A percentile compares a stretch with the other conserved stretches of the same genome.
phyloP scores from a whole-genome alignment of 495 filamentous ascomycete species.

The Lophiostoma macrostomum region DNA sequence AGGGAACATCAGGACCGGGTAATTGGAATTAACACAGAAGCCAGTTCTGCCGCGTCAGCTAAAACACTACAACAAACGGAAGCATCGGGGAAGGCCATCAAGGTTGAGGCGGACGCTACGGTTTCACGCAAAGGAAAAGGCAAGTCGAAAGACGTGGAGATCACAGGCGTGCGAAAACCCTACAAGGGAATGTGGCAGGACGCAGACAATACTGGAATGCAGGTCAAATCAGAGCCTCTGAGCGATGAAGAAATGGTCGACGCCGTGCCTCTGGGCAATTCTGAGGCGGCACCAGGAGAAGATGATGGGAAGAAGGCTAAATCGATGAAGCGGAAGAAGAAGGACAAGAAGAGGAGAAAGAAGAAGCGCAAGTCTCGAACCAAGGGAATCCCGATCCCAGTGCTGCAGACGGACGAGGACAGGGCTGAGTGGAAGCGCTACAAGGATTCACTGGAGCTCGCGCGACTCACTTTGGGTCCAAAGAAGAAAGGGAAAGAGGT shows the following conservation, averaged over 20 bases:
- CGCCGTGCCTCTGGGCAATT: conserved; percentile 3
- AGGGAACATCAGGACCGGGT: conserved; percentile 53
- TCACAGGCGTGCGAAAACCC: conserved; percentile 31
- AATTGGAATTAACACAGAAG: conserved; percentile 52
- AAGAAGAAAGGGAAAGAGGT: conserved; percentile 27
- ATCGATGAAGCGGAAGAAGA: too few species aligned
- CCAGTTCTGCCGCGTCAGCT: conserved; percentile 46
- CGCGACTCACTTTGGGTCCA: conserved; percentile 39
- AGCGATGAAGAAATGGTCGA: conserved; percentile 30
- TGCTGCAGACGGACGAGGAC: conserved; percentile 46
- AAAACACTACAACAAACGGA: conserved; percentile 25
- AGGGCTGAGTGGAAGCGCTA: conserved; percentile 41
- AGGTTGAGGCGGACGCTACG: conserved; percentile 13
- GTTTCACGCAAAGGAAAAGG: conserved; percentile 33
- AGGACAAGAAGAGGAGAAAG: conserved; percentile 32
- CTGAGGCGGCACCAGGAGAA: conserved; percentile 1
- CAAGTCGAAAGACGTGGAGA: conserved; percentile 39
- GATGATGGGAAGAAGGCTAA: conserved; percentile 16
- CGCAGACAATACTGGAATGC: conserved; percentile 39
- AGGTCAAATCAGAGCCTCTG: conserved; percentile 36
- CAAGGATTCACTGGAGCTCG: conserved; percentile 32
- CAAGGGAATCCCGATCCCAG: conserved; percentile 32
- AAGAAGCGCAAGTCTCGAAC: conserved; percentile 34
- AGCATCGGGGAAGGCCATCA: conserved; percentile 8
- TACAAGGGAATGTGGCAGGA: conserved; percentile 41